Conservation (phyloP, 148 eudicot genomes). For the Mesembryanthemum crystallinum region DNA sequence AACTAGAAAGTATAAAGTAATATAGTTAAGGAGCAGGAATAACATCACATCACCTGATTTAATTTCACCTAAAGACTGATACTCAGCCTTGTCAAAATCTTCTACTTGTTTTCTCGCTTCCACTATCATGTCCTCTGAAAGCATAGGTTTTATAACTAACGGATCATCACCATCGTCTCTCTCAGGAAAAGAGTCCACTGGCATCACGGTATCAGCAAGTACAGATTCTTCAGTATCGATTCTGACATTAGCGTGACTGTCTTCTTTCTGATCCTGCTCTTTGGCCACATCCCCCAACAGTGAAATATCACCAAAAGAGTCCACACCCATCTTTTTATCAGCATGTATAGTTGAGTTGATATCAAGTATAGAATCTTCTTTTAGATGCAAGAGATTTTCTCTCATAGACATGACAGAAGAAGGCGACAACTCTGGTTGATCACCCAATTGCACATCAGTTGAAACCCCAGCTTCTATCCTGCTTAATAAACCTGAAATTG, state of each 20-base stretch:
- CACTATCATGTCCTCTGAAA: background rate
- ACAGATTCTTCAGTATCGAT: background rate
- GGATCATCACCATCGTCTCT: background rate
- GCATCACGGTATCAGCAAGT: background rate
- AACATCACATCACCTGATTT: constrained; percentile 22
- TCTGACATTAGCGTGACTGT: constrained; percentile 19
- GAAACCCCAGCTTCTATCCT: constrained; percentile 13
- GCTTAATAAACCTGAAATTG: constrained; percentile 27
- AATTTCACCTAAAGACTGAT: constrained; percentile 6
- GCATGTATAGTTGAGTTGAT: constrained; percentile 16
- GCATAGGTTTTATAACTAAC: constrained; percentile 10
- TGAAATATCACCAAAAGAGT: constrained; percentile 21
- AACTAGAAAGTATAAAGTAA: background rate
- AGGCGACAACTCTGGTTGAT: constrained; percentile 12
- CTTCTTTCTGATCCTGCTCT: constrained; percentile 30
- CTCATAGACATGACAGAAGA: constrained; percentile 25
- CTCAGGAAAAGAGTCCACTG: no score
- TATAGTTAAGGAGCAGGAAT: background rate
- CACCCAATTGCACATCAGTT: constrained; percentile 21
- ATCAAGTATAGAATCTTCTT: constrained; percentile 27
- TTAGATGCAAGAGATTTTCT: constrained; percentile 29
- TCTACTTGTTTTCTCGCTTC: constrained; percentile 17
- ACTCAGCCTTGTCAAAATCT: constrained; percentile 4
- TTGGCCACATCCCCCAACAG: constrained; percentile 20
- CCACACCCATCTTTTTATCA: constrained; percentile 25